These are phyloP conservation scores for Xylaria bambusicola DNA, from an alignment of 495 filamentous ascomycete genomes.

Conservation along the genomic window DNA sequence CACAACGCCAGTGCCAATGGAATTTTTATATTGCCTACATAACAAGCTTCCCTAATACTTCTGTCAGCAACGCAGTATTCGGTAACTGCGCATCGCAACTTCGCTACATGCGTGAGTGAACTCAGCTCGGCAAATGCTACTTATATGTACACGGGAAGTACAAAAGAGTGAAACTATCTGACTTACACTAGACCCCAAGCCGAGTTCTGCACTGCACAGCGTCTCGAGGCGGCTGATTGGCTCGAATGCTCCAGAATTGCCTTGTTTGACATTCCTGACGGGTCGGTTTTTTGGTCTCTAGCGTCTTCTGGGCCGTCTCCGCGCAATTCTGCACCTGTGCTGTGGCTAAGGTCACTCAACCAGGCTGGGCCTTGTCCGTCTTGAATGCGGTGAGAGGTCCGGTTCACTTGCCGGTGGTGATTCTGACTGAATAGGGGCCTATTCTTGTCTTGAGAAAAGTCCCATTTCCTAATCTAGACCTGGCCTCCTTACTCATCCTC, in stretches of 20 bases:
- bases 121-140: neutral
- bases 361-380: constrained; percentile 1
- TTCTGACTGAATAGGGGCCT: constrained; percentile 6
- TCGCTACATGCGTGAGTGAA: neutral
- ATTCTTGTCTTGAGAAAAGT: neutral
- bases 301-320: constrained; percentile 25
- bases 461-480: constrained; percentile 8
- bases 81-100: constrained; percentile 7
- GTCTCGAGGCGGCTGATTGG: constrained; percentile 25
- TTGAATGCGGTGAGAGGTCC: constrained; percentile 18
- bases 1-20: constrained; percentile 3
- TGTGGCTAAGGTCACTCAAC: neutral
- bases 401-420: constrained; percentile 18
- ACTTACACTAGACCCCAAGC: constrained; percentile 3
- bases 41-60: neutral
- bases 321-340: constrained; percentile 10
- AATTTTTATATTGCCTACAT: neutral
- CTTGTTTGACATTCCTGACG: constrained; percentile 30
- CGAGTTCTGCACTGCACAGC: neutral
- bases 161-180: neutral
- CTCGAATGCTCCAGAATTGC: constrained; percentile 21
- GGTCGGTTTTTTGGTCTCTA: constrained; percentile 25
- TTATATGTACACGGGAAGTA: neutral
- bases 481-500: constrained; percentile 4
- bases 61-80: constrained; percentile 4